Evolutionary conservation across 768 basidiomycete genomes (phyloP), one percentile per base, ranked within the genome.

Genomic region (Russula vinacea): DNA sequence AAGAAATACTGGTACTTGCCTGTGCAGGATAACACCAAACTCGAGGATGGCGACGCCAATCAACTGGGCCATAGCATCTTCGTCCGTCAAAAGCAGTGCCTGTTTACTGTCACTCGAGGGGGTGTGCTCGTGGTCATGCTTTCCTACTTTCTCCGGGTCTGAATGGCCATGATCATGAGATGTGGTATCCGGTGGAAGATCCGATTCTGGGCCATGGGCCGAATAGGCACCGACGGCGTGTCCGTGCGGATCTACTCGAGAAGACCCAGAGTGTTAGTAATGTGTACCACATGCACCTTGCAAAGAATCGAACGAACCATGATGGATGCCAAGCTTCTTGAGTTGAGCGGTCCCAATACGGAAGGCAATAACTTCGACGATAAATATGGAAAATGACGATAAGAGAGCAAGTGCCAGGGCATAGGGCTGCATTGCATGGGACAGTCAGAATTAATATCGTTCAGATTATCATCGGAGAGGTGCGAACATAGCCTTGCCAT

Each of bases 1-100:
- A 47, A 47, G 39, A 14, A 37, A 39, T 39, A 16, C 39, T 39
- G 39, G n/a, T 24, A 33, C 70, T 53, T 59, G 83, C 86, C 88
- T 90, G 71, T 95, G 94, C 37, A 98, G 75, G 6, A 93, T 74
- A 35, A 98, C 92, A 69, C 96, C 96, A 70, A 97, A 96, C 73
- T 99, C 96, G 53, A 99, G 79, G 62, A 98, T 94, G 39, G 84
- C 92, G 53, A 99, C 82, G 16, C 94, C 94, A 53, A 97, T 80
- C 42, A 94, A 74, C 73, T 95, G 93, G 2, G 91, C 86, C 10
- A 77, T 61, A 3, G 83, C 64, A 17, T 33, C 11, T 47, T 61
- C 49, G 26, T 65, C 59, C 11, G 55, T 8, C 6, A 51, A 75
- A 22, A 77, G 76, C 44, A 85, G 80, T 54, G 37, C 69, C 53